Percentiles rank a stretch among this genome's conserved stretches.
Conservation (phyloP, 176 grass and related monocot genomes). For the Secale cereale region DNA sequence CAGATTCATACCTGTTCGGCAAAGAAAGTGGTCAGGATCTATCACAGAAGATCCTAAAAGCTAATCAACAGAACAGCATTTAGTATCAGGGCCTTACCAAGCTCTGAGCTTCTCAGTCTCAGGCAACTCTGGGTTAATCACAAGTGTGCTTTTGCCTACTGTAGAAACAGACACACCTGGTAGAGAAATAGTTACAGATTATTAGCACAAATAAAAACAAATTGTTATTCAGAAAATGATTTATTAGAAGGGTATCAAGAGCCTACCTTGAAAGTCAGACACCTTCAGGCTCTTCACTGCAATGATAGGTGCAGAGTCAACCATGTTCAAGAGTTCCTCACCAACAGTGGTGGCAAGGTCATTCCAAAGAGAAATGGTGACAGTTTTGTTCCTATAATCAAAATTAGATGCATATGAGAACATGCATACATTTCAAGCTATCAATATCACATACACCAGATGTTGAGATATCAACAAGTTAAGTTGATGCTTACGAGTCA, state of each 20-base stretch:
- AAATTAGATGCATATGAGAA: background rate
- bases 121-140: slow-evolving; percentile 65
- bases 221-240: background rate
- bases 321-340: slow-evolving; percentile 85
- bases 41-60: background rate
- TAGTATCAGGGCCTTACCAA: slow-evolving; percentile 42
- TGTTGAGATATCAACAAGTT: background rate
- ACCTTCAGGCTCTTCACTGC: slow-evolving; percentile 83
- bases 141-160: slow-evolving; percentile 66
- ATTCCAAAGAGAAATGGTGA: slow-evolving; percentile 81
- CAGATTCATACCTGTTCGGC: slow-evolving; percentile 71
- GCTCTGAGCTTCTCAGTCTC: slow-evolving; percentile 59
- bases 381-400: slow-evolving; percentile 78
- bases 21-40: background rate
- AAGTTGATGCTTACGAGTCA: slow-evolving; percentile 67
- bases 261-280: slow-evolving; percentile 83
- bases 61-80: background rate
- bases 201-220: background rate
- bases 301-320: slow-evolving; percentile 64
- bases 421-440: background rate
- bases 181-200: background rate
- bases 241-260: background rate
- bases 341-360: slow-evolving; percentile 84
- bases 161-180: slow-evolving; percentile 85
- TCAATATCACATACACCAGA: background rate